phyloP scores from a whole-genome alignment of 176 grass and related monocot genomes.

The Triticum turgidum region DNA sequence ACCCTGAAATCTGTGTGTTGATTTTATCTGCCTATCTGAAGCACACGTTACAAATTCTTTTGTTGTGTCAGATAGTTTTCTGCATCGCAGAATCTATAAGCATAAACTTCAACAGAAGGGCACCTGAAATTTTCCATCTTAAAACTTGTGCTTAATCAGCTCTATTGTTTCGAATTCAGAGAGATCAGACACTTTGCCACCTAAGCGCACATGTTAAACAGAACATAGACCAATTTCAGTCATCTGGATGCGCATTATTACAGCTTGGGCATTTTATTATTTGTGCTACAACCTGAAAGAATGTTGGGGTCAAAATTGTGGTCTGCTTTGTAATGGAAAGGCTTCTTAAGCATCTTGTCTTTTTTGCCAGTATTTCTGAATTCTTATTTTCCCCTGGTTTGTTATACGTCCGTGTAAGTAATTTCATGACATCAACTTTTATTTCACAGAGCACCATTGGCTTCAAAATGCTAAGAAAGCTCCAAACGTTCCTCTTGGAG shows the following conservation, averaged over 20 bases:
- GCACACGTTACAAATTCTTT: not conserved
- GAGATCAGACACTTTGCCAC: not conserved
- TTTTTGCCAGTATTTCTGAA: not conserved
- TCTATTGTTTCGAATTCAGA: constrained; percentile 4
- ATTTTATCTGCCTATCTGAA: not conserved
- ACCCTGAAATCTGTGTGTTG: not conserved
- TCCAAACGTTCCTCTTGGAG: constrained; percentile 97
- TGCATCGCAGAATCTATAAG: not conserved
- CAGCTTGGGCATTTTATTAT: constrained; percentile 9
- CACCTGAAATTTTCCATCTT: not conserved
- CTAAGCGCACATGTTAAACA: not conserved
- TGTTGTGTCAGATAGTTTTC: not conserved
- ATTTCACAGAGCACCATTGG: constrained; percentile 77
- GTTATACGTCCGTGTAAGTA: not conserved
- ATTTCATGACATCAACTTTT: not conserved
- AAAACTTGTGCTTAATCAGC: not conserved
- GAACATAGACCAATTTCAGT: not conserved
- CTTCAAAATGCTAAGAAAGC: constrained; percentile 99
- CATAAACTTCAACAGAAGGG: not conserved
- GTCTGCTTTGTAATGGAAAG: constrained; percentile 1
- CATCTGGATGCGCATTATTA: not conserved
- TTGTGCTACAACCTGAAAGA: constrained; percentile 1
- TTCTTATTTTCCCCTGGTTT: not conserved
- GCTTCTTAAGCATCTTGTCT: not conserved
- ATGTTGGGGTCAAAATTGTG: not conserved